Base-by-base conservation (phyloP, 805 yeast species). In the Grigorovia transvaalensis region DNA sequence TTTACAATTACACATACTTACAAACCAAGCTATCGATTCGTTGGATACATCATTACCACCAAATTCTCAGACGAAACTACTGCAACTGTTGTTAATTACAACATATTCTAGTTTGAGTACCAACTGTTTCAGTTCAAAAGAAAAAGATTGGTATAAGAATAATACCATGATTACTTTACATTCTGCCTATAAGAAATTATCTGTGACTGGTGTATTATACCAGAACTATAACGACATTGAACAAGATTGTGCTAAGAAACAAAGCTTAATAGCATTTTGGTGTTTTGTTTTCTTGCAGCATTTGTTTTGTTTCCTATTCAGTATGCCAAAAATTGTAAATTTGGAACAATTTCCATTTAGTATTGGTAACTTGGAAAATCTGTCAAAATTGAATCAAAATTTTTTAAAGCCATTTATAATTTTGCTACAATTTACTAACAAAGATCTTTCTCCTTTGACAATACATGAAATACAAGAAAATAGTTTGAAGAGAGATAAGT, bases 291-390 rank as follows among this genome's bases (percentile, higher is more conserved):
- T 63, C 50, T 56, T 66, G 46, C 56, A 56, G 18, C 58, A 64
- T 9, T 65, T 68, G 68, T 63, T 66, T 64, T 54, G 58, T 8
- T 53, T 65, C 23, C 47, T 62, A 2, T 61, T 60, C 45, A 65
- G 65, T 15, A 48, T 58, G 41, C 67, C 67, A 29, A 61, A 61
- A 53, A 48, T 57, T 15, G 62, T 64, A 45, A 63, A 61, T 50
- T 40, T 59, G 12, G 51, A 64, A 59, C 23, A 65, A 64, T 49
- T 62, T 63, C 44, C 61, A 57, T 35, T 63, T 67, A 15, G 6
- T 13, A 38, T 38, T 15, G 17, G 17, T 38, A 15, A 38, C 8
- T 38, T 38, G 17, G 58, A 61, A 19, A 50, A 54, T 42, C 38
- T 62, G 12, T 44, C 52, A 17, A 49, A 55, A 2, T 43, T 61